Evolutionary conservation across 345 rosid species (phyloP).

Genomic region (Brassica carinata): DNA sequence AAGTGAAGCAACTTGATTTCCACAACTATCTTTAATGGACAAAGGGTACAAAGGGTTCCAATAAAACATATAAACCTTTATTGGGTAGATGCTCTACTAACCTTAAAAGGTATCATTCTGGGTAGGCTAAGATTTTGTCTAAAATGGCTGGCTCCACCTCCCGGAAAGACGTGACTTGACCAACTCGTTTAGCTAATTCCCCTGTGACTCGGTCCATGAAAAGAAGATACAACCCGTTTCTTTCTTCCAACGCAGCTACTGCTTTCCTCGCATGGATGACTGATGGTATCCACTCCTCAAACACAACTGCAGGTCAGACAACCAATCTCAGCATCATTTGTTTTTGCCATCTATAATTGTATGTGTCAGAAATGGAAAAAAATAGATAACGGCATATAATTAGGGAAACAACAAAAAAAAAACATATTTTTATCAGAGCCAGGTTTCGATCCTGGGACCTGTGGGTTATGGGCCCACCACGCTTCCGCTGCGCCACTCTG

Average conservation of each 20-base stretch:
- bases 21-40: conserved; percentile 19
- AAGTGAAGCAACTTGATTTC: conserved; percentile 24
- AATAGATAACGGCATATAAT: not conserved
- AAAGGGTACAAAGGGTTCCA: not conserved
- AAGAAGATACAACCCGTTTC: conserved; percentile 67
- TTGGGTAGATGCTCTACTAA: conserved; percentile 19
- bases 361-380: not conserved
- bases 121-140: conserved; percentile 38
- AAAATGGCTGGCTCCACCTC: conserved; percentile 58
- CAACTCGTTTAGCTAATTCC: conserved; percentile 60
- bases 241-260: conserved; percentile 62
- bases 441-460: conserved; percentile 87
- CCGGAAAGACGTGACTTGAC: conserved; percentile 51
- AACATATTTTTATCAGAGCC: conserved; percentile 44
- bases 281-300: conserved; percentile 76
- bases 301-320: conserved; percentile 54
- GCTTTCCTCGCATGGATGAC: conserved; percentile 68
- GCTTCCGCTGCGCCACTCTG: conserved; percentile 76
- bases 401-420: not conserved
- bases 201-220: conserved; percentile 85
- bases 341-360: not conserved
- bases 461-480: conserved; percentile 89
- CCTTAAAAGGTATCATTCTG: conserved; percentile 32
- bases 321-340: conserved; percentile 6
- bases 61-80: too few species aligned